Conservation (phyloP, 1,284 basidiomycete genomes). For the Baeospora myosura region DNA sequence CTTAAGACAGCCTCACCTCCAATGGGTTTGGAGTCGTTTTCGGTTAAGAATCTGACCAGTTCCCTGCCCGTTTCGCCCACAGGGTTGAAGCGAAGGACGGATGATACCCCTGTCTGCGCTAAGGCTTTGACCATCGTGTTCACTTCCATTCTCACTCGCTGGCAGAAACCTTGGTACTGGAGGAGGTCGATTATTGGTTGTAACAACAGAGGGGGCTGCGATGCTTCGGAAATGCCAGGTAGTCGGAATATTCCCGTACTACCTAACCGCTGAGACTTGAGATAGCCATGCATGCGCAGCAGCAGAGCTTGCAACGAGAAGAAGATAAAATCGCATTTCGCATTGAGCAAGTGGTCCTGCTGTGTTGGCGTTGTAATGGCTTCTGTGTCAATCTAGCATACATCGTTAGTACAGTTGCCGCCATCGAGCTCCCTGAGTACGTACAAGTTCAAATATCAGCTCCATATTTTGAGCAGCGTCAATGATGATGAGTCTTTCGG, state of each 20-base stretch:
- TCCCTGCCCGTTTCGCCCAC: constrained; percentile 61
- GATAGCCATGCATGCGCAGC: constrained; percentile 49
- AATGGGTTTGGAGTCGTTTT: constrained; percentile 29
- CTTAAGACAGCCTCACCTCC: constrained; percentile 65
- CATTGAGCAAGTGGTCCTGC: constrained; percentile 17
- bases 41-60: constrained; percentile 41
- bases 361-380: too few species aligned
- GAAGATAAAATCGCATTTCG: constrained; percentile 66
- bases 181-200: constrained; percentile 68
- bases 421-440: constrained; percentile 15
- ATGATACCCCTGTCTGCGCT: constrained; percentile 45
- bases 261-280: constrained; percentile 44
- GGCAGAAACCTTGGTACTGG: constrained; percentile 69
- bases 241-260: constrained; percentile 23
- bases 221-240: constrained; percentile 11
- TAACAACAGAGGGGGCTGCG: constrained; percentile 35
- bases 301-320: constrained; percentile 55
- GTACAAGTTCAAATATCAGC: constrained; percentile 60
- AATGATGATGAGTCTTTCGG: constrained; percentile 65
- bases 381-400: background rate
- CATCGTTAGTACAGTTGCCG: background rate
- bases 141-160: constrained; percentile 53
- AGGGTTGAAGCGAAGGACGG: constrained; percentile 49
- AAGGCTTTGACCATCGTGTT: constrained; percentile 42
- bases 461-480: constrained; percentile 65